phyloP scores from a whole-genome alignment of 306 rosid genomes.

The Acacia confusa region DNA sequence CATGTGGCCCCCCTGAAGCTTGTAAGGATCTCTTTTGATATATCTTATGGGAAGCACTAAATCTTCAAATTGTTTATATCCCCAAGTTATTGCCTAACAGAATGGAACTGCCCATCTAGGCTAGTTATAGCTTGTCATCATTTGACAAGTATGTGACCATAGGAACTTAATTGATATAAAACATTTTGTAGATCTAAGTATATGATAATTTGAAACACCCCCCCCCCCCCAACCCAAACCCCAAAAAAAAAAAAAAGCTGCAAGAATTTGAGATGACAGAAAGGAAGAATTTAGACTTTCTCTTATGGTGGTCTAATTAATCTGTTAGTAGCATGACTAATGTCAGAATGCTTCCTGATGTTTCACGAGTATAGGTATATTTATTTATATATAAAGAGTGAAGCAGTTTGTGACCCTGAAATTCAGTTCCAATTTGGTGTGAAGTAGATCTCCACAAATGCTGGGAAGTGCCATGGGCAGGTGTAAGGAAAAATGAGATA shows the following conservation, averaged over 20 bases:
- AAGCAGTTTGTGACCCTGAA: background rate
- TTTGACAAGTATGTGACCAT: slow-evolving; percentile 6
- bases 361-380: background rate
- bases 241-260: background rate
- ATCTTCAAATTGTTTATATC: slow-evolving; percentile 1
- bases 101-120: background rate
- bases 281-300: slow-evolving; percentile 7
- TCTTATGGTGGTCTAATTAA: background rate
- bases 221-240: no score
- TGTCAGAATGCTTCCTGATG: background rate
- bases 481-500: background rate
- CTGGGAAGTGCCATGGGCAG: background rate
- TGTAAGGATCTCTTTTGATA: slow-evolving; percentile 44
- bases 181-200: background rate
- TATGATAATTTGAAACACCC: background rate
- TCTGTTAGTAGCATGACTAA: background rate
- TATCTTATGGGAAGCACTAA: slow-evolving; percentile 22
- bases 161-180: background rate
- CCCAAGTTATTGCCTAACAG: slow-evolving; percentile 6
- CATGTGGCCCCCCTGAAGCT: slow-evolving; percentile 96
- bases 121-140: slow-evolving; percentile 16
- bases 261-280: background rate
- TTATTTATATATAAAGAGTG: background rate
- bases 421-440: background rate
- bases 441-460: background rate